A percentile compares a stretch with the other conserved stretches of the same genome.
These are phyloP conservation scores for Coemansia aciculifera DNA, from an alignment of 192 early-diverging fungal genomes.

Conservation along the genomic window DNA sequence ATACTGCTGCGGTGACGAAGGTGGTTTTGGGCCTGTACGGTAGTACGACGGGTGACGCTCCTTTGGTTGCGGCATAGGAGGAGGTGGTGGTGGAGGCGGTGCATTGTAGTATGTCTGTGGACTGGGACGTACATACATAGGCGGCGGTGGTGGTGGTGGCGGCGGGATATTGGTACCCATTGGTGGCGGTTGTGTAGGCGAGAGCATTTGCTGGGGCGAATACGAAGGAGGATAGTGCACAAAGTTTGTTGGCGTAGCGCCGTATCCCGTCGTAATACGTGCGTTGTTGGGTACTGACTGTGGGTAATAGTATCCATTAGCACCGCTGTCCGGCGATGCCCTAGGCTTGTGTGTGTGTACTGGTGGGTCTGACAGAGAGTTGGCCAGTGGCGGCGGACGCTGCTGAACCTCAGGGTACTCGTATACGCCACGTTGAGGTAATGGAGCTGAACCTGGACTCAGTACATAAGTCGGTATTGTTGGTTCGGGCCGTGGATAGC, in stretches of 20 bases:
- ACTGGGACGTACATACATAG: background rate
- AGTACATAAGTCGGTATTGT: background rate
- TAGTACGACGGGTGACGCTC: background rate
- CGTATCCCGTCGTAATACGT: background rate
- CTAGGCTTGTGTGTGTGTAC: background rate
- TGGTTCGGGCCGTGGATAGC: conserved; percentile 27
- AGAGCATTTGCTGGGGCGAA: background rate
- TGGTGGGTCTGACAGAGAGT: conserved; percentile 11
- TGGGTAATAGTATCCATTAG: conserved; percentile 3
- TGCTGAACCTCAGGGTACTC: conserved; percentile 21
- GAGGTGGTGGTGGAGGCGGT: background rate
- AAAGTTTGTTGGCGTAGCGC: background rate
- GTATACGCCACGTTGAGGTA: background rate
- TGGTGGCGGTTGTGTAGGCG: conserved; percentile 3
- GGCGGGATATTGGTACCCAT: background rate
- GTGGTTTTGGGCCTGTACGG: background rate
- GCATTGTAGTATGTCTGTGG: background rate
- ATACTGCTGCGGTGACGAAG: background rate
- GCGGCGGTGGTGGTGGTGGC: background rate
- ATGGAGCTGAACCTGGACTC: background rate
- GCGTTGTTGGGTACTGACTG: background rate
- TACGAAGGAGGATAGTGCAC: background rate
- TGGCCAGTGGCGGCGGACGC: conserved; percentile 6
- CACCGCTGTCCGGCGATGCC: background rate
- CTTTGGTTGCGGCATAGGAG: background rate